Evolutionary conservation across 441 rosid species (phyloP).

Genomic region (Arabidopsis hybrid): DNA sequence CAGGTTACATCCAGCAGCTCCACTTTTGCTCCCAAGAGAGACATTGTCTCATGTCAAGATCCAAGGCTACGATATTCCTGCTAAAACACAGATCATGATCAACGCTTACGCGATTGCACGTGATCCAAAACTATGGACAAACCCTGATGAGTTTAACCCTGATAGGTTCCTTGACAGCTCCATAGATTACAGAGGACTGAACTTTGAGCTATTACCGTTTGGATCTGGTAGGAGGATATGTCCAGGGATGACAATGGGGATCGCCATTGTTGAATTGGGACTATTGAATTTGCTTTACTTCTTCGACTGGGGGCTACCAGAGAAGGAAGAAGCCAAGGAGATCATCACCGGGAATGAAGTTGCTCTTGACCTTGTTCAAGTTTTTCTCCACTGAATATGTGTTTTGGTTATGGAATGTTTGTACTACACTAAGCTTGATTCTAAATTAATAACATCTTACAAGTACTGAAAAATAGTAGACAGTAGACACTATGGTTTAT

Average conservation of each 20-base stretch:
- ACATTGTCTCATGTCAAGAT: conserved; percentile 46
- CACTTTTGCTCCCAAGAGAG: conserved; percentile 54
- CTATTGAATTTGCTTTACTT: conserved; percentile 44
- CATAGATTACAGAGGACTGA: conserved; percentile 38
- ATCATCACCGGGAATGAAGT: conserved; percentile 25
- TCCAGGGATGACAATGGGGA: conserved; percentile 40
- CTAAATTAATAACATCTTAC: no score
- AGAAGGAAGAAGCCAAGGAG: conserved; percentile 32
- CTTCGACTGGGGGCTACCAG: conserved; percentile 56
- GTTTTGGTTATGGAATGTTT: background rate
- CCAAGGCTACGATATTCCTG: conserved; percentile 37
- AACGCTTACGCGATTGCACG: conserved; percentile 43
- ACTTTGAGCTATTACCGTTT: conserved; percentile 47
- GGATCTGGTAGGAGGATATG: conserved; percentile 53
- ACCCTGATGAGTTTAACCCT: conserved; percentile 44
- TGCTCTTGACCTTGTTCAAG: conserved; percentile 35
- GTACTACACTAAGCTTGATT: background rate
- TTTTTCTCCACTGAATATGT: conserved; percentile 24
- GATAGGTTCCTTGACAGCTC: conserved; percentile 40
- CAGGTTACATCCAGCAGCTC: conserved; percentile 64
- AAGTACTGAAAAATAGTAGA: no score
- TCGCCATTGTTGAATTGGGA: conserved; percentile 33
- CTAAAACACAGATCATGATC: conserved; percentile 29
- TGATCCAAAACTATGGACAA: conserved; percentile 42
- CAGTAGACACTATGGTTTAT: no score